These are phyloP conservation scores for Globisporangium ultimum DNA, from an alignment of 352 stramenopile species.

Conservation along the genomic window DNA sequence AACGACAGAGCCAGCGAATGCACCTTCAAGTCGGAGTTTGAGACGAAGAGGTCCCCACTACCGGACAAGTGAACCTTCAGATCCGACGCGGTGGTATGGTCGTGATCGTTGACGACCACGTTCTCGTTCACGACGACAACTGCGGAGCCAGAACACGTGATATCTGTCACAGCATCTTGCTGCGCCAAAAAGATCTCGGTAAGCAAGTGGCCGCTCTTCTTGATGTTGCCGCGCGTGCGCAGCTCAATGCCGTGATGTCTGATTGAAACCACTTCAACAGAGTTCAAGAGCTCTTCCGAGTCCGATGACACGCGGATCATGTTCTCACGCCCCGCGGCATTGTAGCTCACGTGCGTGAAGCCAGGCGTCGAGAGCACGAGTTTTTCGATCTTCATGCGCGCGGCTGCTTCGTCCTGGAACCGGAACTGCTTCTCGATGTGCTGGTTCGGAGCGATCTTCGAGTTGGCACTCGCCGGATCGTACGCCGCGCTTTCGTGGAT, in stretches of 20 bases:
- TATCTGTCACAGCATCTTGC: constrained; percentile 10
- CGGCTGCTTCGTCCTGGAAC: constrained; percentile 4
- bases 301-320: constrained; percentile 24
- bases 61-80: constrained; percentile 18
- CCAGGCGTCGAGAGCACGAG: constrained; percentile 20
- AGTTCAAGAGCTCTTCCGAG: constrained; percentile 9
- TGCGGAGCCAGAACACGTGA: constrained; percentile 7
- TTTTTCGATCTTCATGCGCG: constrained; percentile 10
- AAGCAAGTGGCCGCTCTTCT: constrained; percentile 18
- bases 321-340: constrained; percentile 11
- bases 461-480: constrained; percentile 8
- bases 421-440: constrained; percentile 16
- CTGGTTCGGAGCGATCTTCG: constrained; percentile 16
- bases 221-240: not conserved
- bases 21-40: constrained; percentile 14
- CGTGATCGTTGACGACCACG: constrained; percentile 18
- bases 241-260: constrained; percentile 17
- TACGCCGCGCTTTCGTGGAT: constrained; percentile 10
- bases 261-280: constrained; percentile 12
- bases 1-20: constrained; percentile 21
- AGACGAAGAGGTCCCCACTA: constrained; percentile 19
- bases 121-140: constrained; percentile 25
- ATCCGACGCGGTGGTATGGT: not conserved
- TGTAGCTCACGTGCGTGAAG: constrained; percentile 26
- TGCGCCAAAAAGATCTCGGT: constrained; percentile 24